Percentiles rank a stretch among this genome's conserved stretches.
These are phyloP conservation scores for Graphilbum sp. DNA, from an alignment of 2,329 filamentous ascomycete species.

Conservation along the genomic window DNA sequence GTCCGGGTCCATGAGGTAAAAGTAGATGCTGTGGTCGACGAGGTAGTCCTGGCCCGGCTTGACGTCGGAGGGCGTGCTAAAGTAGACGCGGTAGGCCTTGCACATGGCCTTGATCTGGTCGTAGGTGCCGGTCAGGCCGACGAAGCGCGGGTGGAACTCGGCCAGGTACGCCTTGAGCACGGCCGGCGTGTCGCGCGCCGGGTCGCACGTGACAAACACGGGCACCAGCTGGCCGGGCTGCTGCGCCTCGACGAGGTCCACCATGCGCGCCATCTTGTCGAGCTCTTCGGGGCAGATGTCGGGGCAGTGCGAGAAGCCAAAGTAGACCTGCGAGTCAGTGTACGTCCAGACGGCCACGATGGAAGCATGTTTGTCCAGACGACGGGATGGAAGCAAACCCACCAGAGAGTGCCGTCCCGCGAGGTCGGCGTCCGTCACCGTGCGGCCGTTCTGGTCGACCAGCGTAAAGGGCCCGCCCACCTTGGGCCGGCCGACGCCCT, in stretches of 20 bases:
- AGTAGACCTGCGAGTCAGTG: slow-evolving; percentile 59
- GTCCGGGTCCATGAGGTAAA: slow-evolving; percentile 97
- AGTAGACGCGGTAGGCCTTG: slow-evolving; percentile 94
- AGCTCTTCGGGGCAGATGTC: slow-evolving; percentile 98
- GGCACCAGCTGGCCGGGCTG: slow-evolving; percentile 44
- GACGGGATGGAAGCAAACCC: slow-evolving; percentile 15
- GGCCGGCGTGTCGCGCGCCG: slow-evolving; percentile 71
- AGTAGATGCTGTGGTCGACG: slow-evolving; percentile 98
- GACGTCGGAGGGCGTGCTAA: slow-evolving; percentile 77
- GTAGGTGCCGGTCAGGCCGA: slow-evolving; percentile 86
- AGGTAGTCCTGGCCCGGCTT: slow-evolving; percentile 91
- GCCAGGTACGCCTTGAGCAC: slow-evolving; percentile 72
- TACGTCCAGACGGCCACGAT: too few relatives aligned
- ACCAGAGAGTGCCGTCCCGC: slow-evolving; percentile 74
- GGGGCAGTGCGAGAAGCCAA: slow-evolving; percentile 94
- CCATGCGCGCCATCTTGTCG: slow-evolving; percentile 97
- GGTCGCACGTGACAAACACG: slow-evolving; percentile 92
- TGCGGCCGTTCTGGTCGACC: slow-evolving; percentile 63
- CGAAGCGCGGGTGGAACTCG: slow-evolving; percentile 77
- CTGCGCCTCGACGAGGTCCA: slow-evolving; percentile 50
- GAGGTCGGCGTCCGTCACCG: slow-evolving; percentile 64
- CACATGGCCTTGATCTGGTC: slow-evolving; percentile 88
- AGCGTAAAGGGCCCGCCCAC: slow-evolving; percentile 79
- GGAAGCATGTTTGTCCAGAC: not conserved
- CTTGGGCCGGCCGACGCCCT: slow-evolving; percentile 83